Evolutionary conservation across 768 basidiomycete genomes (phyloP).

Genomic region (Suillus luteus): DNA sequence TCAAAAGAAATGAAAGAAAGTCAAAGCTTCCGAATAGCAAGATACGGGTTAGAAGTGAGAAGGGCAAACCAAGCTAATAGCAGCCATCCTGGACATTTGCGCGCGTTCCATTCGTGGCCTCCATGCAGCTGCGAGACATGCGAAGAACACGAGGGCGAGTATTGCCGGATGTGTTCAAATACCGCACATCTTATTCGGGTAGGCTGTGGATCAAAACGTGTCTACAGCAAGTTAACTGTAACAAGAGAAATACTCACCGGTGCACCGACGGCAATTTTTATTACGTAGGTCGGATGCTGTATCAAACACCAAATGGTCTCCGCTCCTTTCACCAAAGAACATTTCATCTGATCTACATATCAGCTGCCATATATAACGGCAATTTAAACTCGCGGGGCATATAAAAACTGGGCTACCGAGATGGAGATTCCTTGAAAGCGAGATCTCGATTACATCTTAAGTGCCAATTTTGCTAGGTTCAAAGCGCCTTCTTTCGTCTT

Average conservation of each 20-base stretch:
- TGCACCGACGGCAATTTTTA: neutral
- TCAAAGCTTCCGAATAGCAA: constrained; percentile 4
- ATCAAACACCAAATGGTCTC: neutral
- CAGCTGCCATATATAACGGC: neutral
- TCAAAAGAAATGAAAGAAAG: constrained; percentile 14
- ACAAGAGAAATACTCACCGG: neutral
- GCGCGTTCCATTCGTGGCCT: constrained; percentile 24
- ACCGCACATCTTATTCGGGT: neutral
- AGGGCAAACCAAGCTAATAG: constrained; percentile 12
- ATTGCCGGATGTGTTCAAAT: neutral
- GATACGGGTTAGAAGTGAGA: constrained; percentile 5
- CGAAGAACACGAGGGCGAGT: constrained; percentile 34
- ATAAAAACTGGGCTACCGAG: constrained; percentile 7
- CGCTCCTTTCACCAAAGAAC: constrained; percentile 7
- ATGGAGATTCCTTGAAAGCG: constrained; percentile 4
- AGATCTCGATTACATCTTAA: constrained; percentile 37
- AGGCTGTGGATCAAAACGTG: constrained; percentile 8
- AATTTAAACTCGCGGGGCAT: constrained; percentile 7
- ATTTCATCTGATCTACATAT: constrained; percentile 1
- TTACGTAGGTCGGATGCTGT: constrained; percentile 2
- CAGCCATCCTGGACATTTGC: constrained; percentile 26
- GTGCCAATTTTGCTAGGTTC: constrained; percentile 70
- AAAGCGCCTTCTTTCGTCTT: constrained; percentile 89
- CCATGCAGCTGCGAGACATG: constrained; percentile 25
- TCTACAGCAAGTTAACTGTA: constrained; percentile 3